A percentile compares a stretch with the other conserved stretches of the same genome.
These are phyloP conservation scores for Senna siamea DNA, from an alignment of 306 rosid species.

Conservation along the genomic window DNA sequence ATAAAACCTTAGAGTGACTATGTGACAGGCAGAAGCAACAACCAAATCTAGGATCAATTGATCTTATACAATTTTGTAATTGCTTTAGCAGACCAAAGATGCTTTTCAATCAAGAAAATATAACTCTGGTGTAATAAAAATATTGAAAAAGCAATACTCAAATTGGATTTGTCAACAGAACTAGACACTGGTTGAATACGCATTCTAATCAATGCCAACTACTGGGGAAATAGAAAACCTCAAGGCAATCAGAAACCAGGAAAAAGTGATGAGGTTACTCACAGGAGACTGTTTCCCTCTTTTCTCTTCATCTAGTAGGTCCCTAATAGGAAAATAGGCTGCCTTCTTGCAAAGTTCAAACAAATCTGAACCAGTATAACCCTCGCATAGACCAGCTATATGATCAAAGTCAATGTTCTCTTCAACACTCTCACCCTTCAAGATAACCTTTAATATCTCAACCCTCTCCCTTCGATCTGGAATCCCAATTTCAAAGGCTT, in stretches of 20 bases:
- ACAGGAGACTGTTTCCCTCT: conserved; percentile 68
- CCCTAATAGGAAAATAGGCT: conserved; percentile 90
- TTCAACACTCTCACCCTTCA: conserved; percentile 80
- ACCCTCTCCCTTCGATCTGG: conserved; percentile 83
- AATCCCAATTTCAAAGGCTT: conserved; percentile 90
- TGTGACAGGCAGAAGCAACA: too few relatives aligned
- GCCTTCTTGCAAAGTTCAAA: conserved; percentile 98
- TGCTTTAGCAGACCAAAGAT: conserved; percentile 24
- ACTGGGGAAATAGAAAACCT: conserved; percentile 15
- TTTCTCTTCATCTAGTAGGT: conserved; percentile 76
- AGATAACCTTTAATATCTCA: conserved; percentile 77
- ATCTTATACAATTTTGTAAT: neutral
- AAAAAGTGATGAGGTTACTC: conserved; percentile 47
- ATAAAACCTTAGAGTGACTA: neutral
- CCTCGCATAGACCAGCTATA: conserved; percentile 73
- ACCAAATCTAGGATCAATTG: neutral
- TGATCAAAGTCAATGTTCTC: conserved; percentile 55
- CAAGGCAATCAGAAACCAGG: neutral
- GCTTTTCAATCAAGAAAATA: conserved; percentile 17
- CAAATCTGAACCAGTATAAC: conserved; percentile 94
- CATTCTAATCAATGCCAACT: conserved; percentile 21
- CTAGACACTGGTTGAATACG: conserved; percentile 8
- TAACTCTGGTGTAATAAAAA: neutral
- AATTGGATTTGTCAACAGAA: conserved; percentile 23
- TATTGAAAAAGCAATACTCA: conserved; percentile 5